A percentile compares a stretch with the other conserved stretches of the same genome.
Conservation (phyloP, 192 early-diverging fungal species). For the Dimargaris xerosporica region DNA sequence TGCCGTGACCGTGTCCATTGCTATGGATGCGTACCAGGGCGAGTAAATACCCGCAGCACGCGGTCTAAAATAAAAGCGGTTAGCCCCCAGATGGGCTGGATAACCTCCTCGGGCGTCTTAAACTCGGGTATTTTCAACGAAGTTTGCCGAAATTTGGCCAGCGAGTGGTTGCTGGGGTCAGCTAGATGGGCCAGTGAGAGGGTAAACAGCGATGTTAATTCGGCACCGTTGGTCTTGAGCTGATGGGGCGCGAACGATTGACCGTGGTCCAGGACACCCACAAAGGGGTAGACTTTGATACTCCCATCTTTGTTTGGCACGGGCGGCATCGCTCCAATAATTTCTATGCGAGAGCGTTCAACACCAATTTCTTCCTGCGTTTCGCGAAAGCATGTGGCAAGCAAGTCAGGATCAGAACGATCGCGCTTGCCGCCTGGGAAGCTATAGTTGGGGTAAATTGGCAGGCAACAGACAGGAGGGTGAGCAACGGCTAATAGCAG, state of each 20-base stretch:
- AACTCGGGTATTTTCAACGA: slow-evolving; percentile 41
- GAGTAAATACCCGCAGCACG: slow-evolving; percentile 18
- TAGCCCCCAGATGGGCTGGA: slow-evolving; percentile 56
- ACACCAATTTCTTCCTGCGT: slow-evolving; percentile 65
- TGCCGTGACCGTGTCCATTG: too few relatives aligned
- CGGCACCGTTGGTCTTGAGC: slow-evolving; percentile 38
- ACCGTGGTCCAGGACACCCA: slow-evolving; percentile 30
- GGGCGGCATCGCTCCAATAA: slow-evolving; percentile 43
- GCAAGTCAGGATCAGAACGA: slow-evolving; percentile 30
- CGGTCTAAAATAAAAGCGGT: slow-evolving; percentile 64
- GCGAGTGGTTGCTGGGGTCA: slow-evolving; percentile 21
- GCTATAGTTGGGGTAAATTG: slow-evolving; percentile 17
- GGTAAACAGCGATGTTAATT: slow-evolving; percentile 53
- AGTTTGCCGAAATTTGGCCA: slow-evolving; percentile 35
- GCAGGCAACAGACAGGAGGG: not conserved
- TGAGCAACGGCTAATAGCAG: not conserved
- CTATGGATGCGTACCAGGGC: too few relatives aligned
- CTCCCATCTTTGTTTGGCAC: slow-evolving; percentile 42
- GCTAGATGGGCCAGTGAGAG: slow-evolving; percentile 50
- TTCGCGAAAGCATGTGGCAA: slow-evolving; percentile 62
- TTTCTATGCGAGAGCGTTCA: slow-evolving; percentile 20
- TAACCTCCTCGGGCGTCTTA: slow-evolving; percentile 27
- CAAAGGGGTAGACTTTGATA: slow-evolving; percentile 43
- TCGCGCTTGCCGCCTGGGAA: slow-evolving; percentile 69
- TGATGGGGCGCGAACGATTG: slow-evolving; percentile 23